A percentile compares a stretch with the other conserved stretches of the same genome.
These are phyloP conservation scores for Erysimum pusillum DNA, from an alignment of 441 rosid species.

Conservation along the genomic window DNA sequence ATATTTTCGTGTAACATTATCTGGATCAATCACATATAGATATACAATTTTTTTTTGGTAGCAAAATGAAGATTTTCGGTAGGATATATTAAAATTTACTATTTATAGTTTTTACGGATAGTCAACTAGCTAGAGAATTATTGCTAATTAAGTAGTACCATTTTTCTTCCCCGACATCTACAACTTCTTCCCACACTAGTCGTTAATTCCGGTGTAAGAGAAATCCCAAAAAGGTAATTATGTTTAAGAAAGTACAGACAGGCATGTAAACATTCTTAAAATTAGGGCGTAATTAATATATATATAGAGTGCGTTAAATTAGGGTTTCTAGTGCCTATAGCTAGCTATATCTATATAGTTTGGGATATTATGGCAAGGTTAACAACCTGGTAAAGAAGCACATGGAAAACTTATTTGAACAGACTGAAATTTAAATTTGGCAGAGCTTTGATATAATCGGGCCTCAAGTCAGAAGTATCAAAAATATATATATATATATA, in stretches of 20 bases:
- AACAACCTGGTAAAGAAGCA: slow-evolving; percentile 13
- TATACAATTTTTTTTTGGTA: not conserved
- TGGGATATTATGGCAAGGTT: not conserved
- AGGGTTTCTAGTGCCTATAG: slow-evolving; percentile 25
- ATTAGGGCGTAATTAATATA: not conserved
- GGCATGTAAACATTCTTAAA: slow-evolving; percentile 24
- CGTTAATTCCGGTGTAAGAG: not conserved
- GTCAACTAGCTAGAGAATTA: not conserved
- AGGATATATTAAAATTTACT: not conserved
- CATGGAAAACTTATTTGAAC: slow-evolving; percentile 32
- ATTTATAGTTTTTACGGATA: not conserved
- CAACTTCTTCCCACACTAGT: slow-evolving; percentile 5
- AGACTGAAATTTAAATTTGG: slow-evolving; percentile 15
- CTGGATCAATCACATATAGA: not conserved
- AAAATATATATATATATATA: not conserved
- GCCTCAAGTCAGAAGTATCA: slow-evolving; percentile 19
- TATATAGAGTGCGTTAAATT: slow-evolving; percentile 7
- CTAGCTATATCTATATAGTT: not conserved
- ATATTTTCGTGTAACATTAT: not conserved
- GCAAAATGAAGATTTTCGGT: not conserved
- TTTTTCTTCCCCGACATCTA: slow-evolving; percentile 12
- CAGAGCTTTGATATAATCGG: slow-evolving; percentile 25
- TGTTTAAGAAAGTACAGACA: slow-evolving; percentile 22
- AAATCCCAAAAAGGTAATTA: slow-evolving; percentile 8
- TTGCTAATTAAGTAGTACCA: slow-evolving; percentile 3